A percentile compares a stretch with the other conserved stretches of the same genome.
Evolutionary conservation across 2,329 filamentous ascomycete species (phyloP).

Genomic region (Teratosphaeria gauchensis): DNA sequence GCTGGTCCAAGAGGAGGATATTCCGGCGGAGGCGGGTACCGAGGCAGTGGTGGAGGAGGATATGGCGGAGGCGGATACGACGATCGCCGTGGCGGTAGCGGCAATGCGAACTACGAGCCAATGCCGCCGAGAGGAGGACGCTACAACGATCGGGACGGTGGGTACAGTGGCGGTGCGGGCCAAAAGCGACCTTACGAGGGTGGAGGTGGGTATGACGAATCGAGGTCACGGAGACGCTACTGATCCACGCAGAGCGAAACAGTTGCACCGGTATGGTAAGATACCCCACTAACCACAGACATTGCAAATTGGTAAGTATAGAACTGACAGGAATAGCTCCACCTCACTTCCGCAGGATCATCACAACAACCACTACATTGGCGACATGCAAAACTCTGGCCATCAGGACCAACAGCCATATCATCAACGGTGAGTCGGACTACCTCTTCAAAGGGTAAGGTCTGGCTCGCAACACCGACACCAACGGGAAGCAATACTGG

Average conservation of each 20-base stretch:
- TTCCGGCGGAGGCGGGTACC: constrained; percentile 28
- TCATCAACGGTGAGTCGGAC: constrained; percentile 27
- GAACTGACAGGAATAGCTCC: constrained; percentile 3
- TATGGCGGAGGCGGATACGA: constrained; percentile 28
- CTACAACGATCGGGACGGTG: constrained; percentile 24
- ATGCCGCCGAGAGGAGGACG: constrained; percentile 58
- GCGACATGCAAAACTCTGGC: not conserved
- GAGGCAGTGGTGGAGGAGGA: constrained; percentile 19
- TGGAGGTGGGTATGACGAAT: constrained; percentile 62
- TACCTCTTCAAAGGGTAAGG: constrained; percentile 29
- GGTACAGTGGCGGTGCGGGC: constrained; percentile 34
- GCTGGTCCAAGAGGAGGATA: constrained; percentile 31
- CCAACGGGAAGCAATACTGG: constrained; percentile 1
- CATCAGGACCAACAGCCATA: not conserved
- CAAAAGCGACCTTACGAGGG: constrained; percentile 58
- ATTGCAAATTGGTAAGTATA: constrained; percentile 4
- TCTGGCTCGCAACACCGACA: constrained; percentile 19
- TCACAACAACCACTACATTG: not conserved
- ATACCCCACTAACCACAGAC: not conserved
- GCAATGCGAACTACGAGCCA: constrained; percentile 76
- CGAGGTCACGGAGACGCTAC: constrained; percentile 51
- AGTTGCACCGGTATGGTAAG: constrained; percentile 7
- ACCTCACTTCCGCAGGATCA: not conserved
- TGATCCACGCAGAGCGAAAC: constrained; percentile 19
- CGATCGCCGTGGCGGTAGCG: constrained; percentile 39